Base-by-base conservation (phyloP, 75 land plant genomes). In the Azolla pinnata region DNA sequence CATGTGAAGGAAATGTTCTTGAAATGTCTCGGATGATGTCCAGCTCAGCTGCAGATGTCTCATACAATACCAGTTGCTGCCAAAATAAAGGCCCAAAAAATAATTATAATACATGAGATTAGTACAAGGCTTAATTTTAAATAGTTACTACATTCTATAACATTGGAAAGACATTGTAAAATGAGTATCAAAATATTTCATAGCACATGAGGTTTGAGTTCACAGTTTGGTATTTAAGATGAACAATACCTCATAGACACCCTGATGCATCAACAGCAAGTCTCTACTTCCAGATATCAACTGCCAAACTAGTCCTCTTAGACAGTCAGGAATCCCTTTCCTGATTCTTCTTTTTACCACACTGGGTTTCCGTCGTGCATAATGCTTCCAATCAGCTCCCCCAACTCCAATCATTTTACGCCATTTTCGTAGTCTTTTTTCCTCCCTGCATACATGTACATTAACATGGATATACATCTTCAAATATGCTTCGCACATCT, bases 311-410 rank as follows among this genome's bases (percentile, higher is more conserved):
- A 89, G 78, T 21, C 99, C 96, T 48, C 99, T 83, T 58, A 95
- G 67, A 63, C 99, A 83, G 64, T 95, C 96, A 35, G 99, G 99
- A 58, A 95, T 95, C 20, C 98, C 90, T 59, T 76, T 83, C 54
- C 83, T 68, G 26, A 80, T 73, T 29, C 85, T 75, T 34, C 85
- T 71, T 62, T 66, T 95, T 46, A 95, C 91, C 14, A 86, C 96
- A 68, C 81, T 75, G 30, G 99, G 88, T 48, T 89, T 95, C 32
- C 88, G 76, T 58, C 90, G 68, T 29, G 75, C 83, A 59, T 95
- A 95, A 67, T 81, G 96, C 80, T 89, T 89, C 98, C 90, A 95
- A 66, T 95, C 99, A 63, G 83, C 83, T 38, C 99, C 96, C 32
- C 96, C 96, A 38, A 79, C 78, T 38, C 99, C 99, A 53, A 95